A percentile compares a stretch with the other conserved stretches of the same genome.
These are phyloP conservation scores for Colletotrichum graminicola DNA, from an alignment of 2,329 filamentous ascomycete species.

Conservation along the genomic window DNA sequence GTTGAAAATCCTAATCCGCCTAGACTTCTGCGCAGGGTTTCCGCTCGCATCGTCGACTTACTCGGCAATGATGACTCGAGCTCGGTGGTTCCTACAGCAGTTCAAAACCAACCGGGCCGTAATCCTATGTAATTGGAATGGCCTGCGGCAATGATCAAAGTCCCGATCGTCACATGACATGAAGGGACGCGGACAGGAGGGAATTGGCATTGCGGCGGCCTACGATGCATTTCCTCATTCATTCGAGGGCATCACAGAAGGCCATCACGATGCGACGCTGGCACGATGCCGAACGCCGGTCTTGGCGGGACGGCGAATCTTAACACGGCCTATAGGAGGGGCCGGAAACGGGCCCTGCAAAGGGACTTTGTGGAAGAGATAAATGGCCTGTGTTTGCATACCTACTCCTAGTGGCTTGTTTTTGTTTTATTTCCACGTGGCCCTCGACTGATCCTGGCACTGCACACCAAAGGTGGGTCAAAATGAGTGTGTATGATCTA, in stretches of 20 bases:
- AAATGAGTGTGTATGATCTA: too few relatives aligned
- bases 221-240: neutral
- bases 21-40: constrained; percentile 44
- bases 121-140: neutral
- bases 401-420: neutral
- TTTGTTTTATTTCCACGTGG: constrained; percentile 23
- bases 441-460: constrained; percentile 27
- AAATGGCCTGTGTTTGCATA: neutral
- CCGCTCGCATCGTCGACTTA: neutral
- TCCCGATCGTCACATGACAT: too few relatives aligned
- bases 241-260: neutral
- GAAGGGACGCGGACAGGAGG: too few relatives aligned
- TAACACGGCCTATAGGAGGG: neutral
- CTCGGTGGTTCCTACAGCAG: constrained; percentile 5
- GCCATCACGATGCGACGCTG: constrained; percentile 1
- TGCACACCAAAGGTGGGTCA: too few relatives aligned
- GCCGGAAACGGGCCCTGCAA: constrained; percentile 7
- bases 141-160: constrained; percentile 11
- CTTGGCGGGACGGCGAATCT: neutral
- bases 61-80: constrained; percentile 39
- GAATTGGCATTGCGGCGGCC: neutral
- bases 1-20: neutral
- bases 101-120: neutral
- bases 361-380: neutral
- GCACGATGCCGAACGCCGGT: neutral